phyloP scores from a whole-genome alignment of 2,329 filamentous ascomycete species.

The Chaetomiaceae sp. region DNA sequence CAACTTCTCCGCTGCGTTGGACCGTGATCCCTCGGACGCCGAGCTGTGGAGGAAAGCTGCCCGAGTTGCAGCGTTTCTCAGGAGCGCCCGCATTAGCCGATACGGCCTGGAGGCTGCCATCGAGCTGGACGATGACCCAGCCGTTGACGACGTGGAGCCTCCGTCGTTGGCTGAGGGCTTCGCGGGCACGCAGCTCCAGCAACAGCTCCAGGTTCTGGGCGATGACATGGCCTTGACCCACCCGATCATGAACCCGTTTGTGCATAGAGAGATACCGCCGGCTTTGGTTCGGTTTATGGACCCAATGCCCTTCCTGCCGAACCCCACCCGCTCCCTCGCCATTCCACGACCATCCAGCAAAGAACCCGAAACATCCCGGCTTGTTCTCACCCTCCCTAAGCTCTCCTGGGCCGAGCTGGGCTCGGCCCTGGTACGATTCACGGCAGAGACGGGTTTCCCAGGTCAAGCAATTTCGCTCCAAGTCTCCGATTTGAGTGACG shows the following conservation, averaged over 20 bases:
- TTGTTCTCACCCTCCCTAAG: slow-evolving; percentile 27
- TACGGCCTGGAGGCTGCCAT: slow-evolving; percentile 62
- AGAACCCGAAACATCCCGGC: slow-evolving; percentile 18
- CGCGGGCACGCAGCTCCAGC: slow-evolving; percentile 56
- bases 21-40: slow-evolving; percentile 60
- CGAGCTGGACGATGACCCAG: slow-evolving; percentile 61
- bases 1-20: slow-evolving; percentile 53
- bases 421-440: slow-evolving; percentile 34
- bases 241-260: slow-evolving; percentile 53
- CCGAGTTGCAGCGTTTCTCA: slow-evolving; percentile 52
- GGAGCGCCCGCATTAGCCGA: slow-evolving; percentile 50
- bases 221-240: slow-evolving; percentile 55
- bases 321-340: slow-evolving; percentile 40
- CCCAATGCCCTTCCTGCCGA: slow-evolving; percentile 55
- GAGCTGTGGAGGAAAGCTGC: slow-evolving; percentile 58
- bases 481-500: slow-evolving; percentile 32
- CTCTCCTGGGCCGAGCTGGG: slow-evolving; percentile 41
- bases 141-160: slow-evolving; percentile 55
- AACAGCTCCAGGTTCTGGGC: slow-evolving; percentile 45
- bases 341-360: slow-evolving; percentile 24
- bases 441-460: slow-evolving; percentile 30
- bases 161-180: slow-evolving; percentile 57
- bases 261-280: slow-evolving; percentile 44
- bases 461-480: slow-evolving; percentile 33
- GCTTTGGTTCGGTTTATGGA: slow-evolving; percentile 51